Conservation (phyloP, 2,329 filamentous ascomycete species). For the Trichoderma pleuroti region DNA sequence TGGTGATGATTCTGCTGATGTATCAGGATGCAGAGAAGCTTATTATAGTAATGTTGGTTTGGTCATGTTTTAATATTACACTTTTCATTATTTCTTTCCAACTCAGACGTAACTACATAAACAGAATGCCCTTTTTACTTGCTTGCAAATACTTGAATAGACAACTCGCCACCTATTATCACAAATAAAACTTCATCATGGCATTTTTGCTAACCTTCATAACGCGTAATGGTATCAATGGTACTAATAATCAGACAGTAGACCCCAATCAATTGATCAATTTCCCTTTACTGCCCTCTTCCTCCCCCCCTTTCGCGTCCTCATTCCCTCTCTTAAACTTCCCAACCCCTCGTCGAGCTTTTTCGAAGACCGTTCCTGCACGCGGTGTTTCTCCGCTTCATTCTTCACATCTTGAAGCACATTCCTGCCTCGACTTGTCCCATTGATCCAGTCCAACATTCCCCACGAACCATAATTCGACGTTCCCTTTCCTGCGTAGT, state of each 20-base stretch:
- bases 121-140: neutral
- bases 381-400: slow-evolving; percentile 55
- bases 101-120: too few species aligned
- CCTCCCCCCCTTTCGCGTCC: slow-evolving; percentile 28
- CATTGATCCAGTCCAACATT: slow-evolving; percentile 59
- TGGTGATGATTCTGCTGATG: too few species aligned
- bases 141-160: neutral
- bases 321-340: slow-evolving; percentile 29
- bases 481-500: slow-evolving; percentile 48
- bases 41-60: too few species aligned
- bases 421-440: slow-evolving; percentile 50
- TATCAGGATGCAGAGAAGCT: too few species aligned
- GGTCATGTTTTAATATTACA: too few species aligned
- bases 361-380: slow-evolving; percentile 41
- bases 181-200: neutral
- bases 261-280: neutral
- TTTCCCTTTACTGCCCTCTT: slow-evolving; percentile 21
- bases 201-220: neutral
- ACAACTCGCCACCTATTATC: rapidly evolving
- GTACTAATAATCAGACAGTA: neutral
- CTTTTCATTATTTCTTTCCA: too few species aligned
- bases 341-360: slow-evolving; percentile 34
- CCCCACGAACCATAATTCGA: slow-evolving; percentile 63
- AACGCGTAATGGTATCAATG: neutral
- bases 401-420: slow-evolving; percentile 52